Conservation (phyloP, 176 grass and related monocot genomes). For the Triticum urartu region DNA sequence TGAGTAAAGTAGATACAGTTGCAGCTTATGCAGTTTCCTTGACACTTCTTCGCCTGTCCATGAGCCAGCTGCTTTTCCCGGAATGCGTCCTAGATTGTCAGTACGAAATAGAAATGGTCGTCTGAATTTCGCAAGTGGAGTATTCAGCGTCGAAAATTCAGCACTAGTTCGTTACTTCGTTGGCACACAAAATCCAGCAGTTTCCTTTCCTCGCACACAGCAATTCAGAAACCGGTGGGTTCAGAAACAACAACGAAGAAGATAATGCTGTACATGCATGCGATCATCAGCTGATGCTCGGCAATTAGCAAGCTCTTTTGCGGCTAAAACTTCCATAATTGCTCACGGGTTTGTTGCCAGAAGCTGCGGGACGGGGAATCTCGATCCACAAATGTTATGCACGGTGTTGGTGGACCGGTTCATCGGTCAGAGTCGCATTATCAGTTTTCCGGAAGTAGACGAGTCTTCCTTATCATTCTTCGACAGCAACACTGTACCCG, state of each 20-base stretch:
- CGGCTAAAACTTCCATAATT: background rate
- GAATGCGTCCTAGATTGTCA: background rate
- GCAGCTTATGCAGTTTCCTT: background rate
- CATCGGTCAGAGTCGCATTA: conserved; percentile 8
- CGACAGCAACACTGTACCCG: conserved; percentile 48
- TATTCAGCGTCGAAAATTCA: background rate
- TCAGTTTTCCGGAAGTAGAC: conserved; percentile 18
- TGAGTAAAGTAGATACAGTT: background rate
- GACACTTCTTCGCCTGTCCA: background rate
- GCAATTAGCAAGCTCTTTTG: background rate
- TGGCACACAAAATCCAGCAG: background rate
- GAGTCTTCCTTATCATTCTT: conserved; percentile 44
- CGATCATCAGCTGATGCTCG: too few relatives aligned
- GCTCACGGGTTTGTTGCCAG: background rate
- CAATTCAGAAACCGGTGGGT: background rate
- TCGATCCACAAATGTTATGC: background rate
- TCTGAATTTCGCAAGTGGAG: background rate
- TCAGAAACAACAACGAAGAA: background rate
- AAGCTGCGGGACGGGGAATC: conserved; percentile 15
- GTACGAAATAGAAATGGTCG: background rate
- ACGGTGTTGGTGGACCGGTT: conserved; percentile 8
- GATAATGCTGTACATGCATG: background rate
- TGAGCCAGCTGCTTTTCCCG: background rate
- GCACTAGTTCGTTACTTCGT: background rate
- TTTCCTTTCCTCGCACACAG: background rate